These are phyloP conservation scores for Talaromyces rugulosus DNA, from an alignment of 2,329 filamentous ascomycete genomes.

Conservation along the genomic window DNA sequence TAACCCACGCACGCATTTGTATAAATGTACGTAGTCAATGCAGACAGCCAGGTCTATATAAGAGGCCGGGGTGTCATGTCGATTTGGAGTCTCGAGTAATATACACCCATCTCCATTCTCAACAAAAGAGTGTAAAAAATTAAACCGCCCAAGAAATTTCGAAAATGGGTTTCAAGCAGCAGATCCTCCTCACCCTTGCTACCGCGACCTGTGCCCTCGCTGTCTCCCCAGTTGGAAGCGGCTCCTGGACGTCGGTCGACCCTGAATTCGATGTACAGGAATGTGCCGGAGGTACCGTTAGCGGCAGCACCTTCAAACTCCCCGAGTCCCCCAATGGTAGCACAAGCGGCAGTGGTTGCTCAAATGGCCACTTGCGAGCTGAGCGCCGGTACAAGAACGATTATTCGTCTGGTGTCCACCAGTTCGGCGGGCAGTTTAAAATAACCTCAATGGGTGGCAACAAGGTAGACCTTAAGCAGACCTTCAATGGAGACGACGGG, in stretches of 20 bases:
- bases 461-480: constrained; percentile 6
- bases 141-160: not conserved
- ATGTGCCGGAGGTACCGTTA: constrained; percentile 5
- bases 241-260: constrained; percentile 7
- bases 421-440: constrained; percentile 7
- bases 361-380: constrained; percentile 8
- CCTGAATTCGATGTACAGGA: constrained; percentile 1
- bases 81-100: not conserved
- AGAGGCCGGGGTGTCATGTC: not conserved
- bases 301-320: constrained; percentile 3
- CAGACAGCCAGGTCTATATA: not conserved
- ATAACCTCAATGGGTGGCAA: constrained; percentile 4
- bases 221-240: constrained; percentile 1
- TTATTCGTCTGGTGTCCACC: constrained; percentile 8
- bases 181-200: constrained; percentile 2
- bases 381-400: constrained; percentile 10
- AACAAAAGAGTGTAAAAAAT: not conserved
- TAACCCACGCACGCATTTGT: not conserved
- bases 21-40: not conserved
- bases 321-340: constrained; percentile 6
- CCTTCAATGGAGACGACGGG: constrained; percentile 7
- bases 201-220: constrained; percentile 8
- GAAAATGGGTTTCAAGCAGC: constrained; percentile 7
- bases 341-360: constrained; percentile 10
- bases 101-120: not conserved